Evolutionary conservation across 768 basidiomycete species (phyloP).

Genomic region (Tricholoma bakamatsutake): DNA sequence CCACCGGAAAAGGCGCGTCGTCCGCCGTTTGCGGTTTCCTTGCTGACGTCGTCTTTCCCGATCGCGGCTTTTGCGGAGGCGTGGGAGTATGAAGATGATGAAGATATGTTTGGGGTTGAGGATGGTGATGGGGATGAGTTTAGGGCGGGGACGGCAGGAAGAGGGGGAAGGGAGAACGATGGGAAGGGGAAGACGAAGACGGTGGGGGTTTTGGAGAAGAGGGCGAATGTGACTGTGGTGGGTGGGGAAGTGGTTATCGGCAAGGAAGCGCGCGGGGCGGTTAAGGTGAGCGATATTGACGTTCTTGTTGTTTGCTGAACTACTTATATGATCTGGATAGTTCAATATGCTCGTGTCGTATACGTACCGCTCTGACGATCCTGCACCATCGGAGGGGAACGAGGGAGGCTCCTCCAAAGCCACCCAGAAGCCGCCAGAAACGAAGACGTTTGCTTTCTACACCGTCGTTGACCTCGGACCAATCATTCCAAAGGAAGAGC

Average conservation of each 20-base stretch:
- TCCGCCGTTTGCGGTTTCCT: slow-evolving; percentile 72
- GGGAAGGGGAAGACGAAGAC: slow-evolving; percentile 46
- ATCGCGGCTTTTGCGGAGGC: slow-evolving; percentile 92
- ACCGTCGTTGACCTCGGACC: slow-evolving; percentile 75
- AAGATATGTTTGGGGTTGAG: slow-evolving; percentile 83
- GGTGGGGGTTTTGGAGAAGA: slow-evolving; percentile 81
- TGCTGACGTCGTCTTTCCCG: slow-evolving; percentile 74
- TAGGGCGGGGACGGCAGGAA: slow-evolving; percentile 22
- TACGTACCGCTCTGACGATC: slow-evolving; percentile 90
- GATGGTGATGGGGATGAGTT: slow-evolving; percentile 52
- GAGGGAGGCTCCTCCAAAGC: slow-evolving; percentile 37
- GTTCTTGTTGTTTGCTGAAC: background rate
- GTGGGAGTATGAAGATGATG: slow-evolving; percentile 98
- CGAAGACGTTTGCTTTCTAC: slow-evolving; percentile 89
- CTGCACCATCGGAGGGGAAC: slow-evolving; percentile 58
- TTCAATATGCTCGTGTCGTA: slow-evolving; percentile 93
- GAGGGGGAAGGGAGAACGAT: slow-evolving; percentile 40
- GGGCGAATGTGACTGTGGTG: slow-evolving; percentile 84
- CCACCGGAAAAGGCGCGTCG: slow-evolving; percentile 52
- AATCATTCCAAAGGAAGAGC: slow-evolving; percentile 58
- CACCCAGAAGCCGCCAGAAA: slow-evolving; percentile 52
- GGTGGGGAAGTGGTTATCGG: slow-evolving; percentile 86
- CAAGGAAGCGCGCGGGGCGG: slow-evolving; percentile 67
- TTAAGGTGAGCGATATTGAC: slow-evolving; percentile 54
- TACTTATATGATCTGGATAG: slow-evolving; percentile 34